phyloP scores from a whole-genome alignment of 768 basidiomycete genomes.

The Imleria badia region DNA sequence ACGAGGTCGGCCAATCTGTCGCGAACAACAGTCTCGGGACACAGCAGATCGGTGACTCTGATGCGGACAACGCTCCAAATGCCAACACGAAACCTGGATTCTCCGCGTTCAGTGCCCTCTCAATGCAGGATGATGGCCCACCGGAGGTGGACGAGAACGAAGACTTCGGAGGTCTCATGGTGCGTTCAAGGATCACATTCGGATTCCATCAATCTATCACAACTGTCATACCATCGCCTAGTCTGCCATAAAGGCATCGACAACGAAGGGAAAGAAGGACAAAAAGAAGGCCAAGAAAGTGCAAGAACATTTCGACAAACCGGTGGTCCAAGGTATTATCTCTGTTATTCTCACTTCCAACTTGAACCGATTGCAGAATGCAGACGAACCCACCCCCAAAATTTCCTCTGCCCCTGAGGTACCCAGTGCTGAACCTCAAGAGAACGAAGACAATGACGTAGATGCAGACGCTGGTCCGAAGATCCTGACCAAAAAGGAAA shows the following conservation, averaged over 20 bases:
- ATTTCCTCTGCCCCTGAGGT: conserved; percentile 28
- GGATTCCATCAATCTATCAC: not conserved
- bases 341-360: not conserved
- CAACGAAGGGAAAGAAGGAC: conserved; percentile 52
- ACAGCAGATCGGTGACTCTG: conserved; percentile 35
- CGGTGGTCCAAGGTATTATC: conserved; percentile 10
- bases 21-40: conserved; percentile 39
- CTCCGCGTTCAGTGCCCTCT: conserved; percentile 49
- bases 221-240: conserved; percentile 24
- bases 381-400: conserved; percentile 26
- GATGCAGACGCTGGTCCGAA: conserved; percentile 58
- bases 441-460: conserved; percentile 41
- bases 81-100: conserved; percentile 38
- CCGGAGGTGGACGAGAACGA: conserved; percentile 56
- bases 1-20: conserved; percentile 59
- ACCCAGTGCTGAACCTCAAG: conserved; percentile 31
- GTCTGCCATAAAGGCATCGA: conserved; percentile 63
- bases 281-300: conserved; percentile 48
- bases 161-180: conserved; percentile 78
- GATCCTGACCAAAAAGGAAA: conserved; percentile 91
- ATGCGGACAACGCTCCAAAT: conserved; percentile 40
- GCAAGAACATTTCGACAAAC: conserved; percentile 33
- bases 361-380: not conserved
- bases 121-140: conserved; percentile 43
- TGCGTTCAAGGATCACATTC: conserved; percentile 32